Percentiles rank a stretch among this genome's conserved stretches.
Conservation (phyloP, 257 asterid genomes). For the Petunia axillaris region DNA sequence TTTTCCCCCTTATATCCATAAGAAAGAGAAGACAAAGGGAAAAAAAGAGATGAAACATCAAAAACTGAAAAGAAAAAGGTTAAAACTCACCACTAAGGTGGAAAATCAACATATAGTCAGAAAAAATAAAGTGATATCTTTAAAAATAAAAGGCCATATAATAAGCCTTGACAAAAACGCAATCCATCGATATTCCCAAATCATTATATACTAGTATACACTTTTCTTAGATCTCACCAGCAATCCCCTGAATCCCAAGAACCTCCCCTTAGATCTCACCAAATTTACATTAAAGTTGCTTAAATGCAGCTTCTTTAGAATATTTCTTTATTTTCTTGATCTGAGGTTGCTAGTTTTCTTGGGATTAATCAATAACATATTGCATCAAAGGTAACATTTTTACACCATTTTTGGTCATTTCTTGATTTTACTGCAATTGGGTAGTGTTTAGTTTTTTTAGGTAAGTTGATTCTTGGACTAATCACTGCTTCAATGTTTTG, state of each 20-base stretch:
- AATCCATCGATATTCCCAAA: not conserved
- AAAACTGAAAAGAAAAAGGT: not conserved
- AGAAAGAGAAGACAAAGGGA: not conserved
- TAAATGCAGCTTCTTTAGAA: conserved; percentile 8
- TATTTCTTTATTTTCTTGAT: not conserved
- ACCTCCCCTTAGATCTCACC: conserved; percentile 15
- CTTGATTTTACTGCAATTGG: conserved; percentile 15
- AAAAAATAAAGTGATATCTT: not conserved
- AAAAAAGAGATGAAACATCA: conserved; percentile 9
- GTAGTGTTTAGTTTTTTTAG: not conserved
- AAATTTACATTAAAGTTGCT: not conserved
- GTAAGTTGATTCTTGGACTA: not conserved
- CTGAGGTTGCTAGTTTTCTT: conserved; percentile 11
- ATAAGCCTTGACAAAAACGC: not conserved
- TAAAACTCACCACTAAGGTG: not conserved
- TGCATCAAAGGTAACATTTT: not conserved
- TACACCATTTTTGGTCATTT: conserved; percentile 12
- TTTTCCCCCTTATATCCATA: no score
- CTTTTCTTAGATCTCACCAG: conserved; percentile 23
- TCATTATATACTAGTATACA: not conserved
- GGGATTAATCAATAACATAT: not conserved
- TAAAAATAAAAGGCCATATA: not conserved
- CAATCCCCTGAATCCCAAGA: conserved; percentile 23
- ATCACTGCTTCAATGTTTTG: not conserved
- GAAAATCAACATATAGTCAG: not conserved